Evolutionary conservation across 2,329 filamentous ascomycete species (phyloP), one percentile per base, ranked within the genome.

Genomic region (Diplodia scrobiculata): DNA sequence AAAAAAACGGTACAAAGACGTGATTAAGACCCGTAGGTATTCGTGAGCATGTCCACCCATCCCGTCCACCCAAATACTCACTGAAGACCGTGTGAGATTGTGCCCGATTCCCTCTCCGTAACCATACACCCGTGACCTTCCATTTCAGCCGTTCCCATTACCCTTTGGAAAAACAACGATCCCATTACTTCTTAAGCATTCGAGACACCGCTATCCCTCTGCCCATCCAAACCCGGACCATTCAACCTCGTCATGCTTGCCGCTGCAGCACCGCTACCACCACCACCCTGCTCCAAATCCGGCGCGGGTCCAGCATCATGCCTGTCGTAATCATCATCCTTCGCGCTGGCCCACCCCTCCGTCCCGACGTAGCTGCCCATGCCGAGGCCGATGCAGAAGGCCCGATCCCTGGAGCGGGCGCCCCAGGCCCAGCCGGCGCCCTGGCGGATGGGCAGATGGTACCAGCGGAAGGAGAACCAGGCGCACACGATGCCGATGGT

Each of bases 341-440:
- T 48, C 14, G 47, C 65, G 5, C 29, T 36, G 10, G 67, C 68
- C 80, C 81, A 82, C 1, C 80, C 81, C 69, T 83, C 81, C 1
- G 76, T 73, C 0, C 80, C 80, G 1, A 83, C 81, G 69, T 83
- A 83, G 1, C 76, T 76, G 0, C 76, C 76, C 1, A 78, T 74
- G 0, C 82, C 90, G 0, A 91, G 84, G 13, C 90, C 90, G 19
- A 91, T 87, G 82, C 89, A 92, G 76, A 93, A 97, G 0, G 91
- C 91, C 68, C 91, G 84, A 64, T 88, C 84, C 51, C 82, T 81
- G 72, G 86, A 90, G 60, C 93, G 84, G 0, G 92, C 88, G 2
- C 90, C 92, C 93, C 92, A 97, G 0, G 91, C 87, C 92, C 92
- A 97, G 14, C 93, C 93, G 1, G 89, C 90, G 6, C 92, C 92